Percentiles rank a stretch among this genome's conserved stretches.
Conservation (phyloP, 139 green algal species). For the Chlamydomonas sp. region DNA sequence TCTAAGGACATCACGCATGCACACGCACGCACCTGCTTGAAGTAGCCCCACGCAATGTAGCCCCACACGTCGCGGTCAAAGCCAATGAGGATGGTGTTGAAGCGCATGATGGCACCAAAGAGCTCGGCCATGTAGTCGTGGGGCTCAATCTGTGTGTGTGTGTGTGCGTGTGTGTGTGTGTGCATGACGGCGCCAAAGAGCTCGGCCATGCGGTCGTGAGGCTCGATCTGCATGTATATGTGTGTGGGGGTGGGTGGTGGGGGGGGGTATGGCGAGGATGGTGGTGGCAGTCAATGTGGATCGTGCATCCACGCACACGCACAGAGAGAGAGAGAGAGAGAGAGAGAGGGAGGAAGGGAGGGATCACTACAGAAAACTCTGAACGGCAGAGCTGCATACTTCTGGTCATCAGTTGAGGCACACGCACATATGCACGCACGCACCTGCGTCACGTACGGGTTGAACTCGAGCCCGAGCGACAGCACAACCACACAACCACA, state of each 20-base stretch:
- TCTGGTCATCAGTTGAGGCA: too few species aligned
- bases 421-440: too few species aligned
- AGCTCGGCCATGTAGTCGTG: slow-evolving; percentile 99
- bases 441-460: slow-evolving; percentile 71
- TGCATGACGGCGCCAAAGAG: slow-evolving; percentile 72
- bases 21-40: too few species aligned
- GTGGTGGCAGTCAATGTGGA: too few species aligned
- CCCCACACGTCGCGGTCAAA: slow-evolving; percentile 96
- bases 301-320: too few species aligned
- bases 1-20: too few species aligned
- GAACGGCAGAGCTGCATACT: too few species aligned
- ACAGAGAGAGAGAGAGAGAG: too few species aligned
- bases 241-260: slow-evolving; percentile 77
- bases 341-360: too few species aligned
- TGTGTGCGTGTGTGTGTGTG: slow-evolving; percentile 79
- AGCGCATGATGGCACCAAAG: slow-evolving; percentile 75
- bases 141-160: slow-evolving; percentile 96
- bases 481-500: too few species aligned
- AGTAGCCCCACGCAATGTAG: slow-evolving; percentile 99
- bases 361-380: too few species aligned
- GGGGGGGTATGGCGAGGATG: neutral
- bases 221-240: slow-evolving; percentile 95
- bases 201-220: slow-evolving; percentile 99
- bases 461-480: too few species aligned
- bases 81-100: slow-evolving; percentile 96